A percentile compares a stretch with the other conserved stretches of the same genome.
Evolutionary conservation across 1,284 basidiomycete genomes (phyloP).

Genomic region (Ustilago nuda): DNA sequence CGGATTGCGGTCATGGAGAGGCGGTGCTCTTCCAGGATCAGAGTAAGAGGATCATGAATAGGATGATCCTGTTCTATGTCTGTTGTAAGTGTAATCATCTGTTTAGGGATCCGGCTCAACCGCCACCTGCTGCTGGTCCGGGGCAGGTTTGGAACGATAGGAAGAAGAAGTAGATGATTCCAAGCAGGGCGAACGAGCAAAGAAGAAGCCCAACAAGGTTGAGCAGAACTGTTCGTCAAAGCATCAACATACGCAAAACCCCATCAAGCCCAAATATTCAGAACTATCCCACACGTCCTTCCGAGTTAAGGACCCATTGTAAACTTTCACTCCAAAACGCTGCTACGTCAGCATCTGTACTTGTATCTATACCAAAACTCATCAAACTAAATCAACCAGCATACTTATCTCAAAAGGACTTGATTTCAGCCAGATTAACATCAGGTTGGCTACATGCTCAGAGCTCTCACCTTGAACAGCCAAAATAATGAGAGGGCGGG

Average conservation of each 20-base stretch:
- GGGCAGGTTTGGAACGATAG: conserved; percentile 54
- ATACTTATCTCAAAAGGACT: background rate
- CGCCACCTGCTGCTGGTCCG: conserved; percentile 30
- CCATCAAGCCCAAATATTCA: background rate
- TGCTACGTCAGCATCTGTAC: conserved; percentile 19
- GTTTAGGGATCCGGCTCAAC: conserved; percentile 56
- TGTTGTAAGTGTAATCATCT: conserved; percentile 64
- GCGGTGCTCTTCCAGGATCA: conserved; percentile 68
- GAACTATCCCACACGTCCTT: background rate
- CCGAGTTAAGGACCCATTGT: background rate
- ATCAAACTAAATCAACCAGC: background rate
- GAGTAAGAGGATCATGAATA: conserved; percentile 64
- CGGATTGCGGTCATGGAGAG: conserved; percentile 60
- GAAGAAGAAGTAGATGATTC: conserved; percentile 42
- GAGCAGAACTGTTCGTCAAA: too few species aligned
- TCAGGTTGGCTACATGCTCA: too few species aligned
- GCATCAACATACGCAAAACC: background rate
- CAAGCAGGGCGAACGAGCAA: background rate
- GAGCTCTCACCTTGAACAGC: background rate
- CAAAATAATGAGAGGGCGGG: background rate
- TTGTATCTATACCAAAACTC: conserved; percentile 32
- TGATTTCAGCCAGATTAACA: background rate
- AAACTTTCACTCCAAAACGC: background rate
- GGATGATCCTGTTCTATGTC: conserved; percentile 68
- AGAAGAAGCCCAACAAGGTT: background rate